A percentile compares a stretch with the other conserved stretches of the same genome.
phyloP scores from a whole-genome alignment of 257 asterid species.

The Prunella vulgaris region DNA sequence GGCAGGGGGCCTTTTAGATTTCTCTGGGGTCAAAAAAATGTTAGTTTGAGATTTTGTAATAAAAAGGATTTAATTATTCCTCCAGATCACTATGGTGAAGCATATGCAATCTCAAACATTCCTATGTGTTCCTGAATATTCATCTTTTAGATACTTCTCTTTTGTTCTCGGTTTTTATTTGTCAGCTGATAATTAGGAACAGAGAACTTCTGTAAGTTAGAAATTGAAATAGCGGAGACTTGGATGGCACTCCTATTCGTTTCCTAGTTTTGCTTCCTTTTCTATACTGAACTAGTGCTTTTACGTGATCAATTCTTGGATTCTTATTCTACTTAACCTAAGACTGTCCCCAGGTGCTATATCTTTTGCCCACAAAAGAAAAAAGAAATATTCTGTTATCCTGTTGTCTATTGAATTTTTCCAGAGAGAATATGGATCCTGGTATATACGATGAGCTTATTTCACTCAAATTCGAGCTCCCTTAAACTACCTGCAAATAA shows the following conservation, averaged over 20 bases:
- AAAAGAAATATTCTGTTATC: neutral
- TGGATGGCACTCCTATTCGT: neutral
- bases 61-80: neutral
- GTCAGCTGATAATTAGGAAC: neutral
- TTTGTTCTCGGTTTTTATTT: neutral
- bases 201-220: neutral
- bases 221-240: conserved; percentile 1
- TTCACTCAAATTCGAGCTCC: neutral
- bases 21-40: neutral
- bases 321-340: neutral
- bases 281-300: neutral
- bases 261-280: neutral
- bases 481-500: neutral
- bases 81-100: neutral
- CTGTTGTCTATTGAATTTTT: neutral
- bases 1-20: neutral
- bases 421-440: neutral
- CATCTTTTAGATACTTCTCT: neutral
- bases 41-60: neutral
- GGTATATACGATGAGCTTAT: conserved; percentile 7
- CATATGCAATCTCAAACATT: neutral
- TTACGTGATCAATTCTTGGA: neutral
- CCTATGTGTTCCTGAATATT: neutral
- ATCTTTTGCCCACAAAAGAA: neutral
- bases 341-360: neutral